Conservation (phyloP, 2,329 filamentous ascomycete species). For the Plectosphaerella cucumerina region DNA sequence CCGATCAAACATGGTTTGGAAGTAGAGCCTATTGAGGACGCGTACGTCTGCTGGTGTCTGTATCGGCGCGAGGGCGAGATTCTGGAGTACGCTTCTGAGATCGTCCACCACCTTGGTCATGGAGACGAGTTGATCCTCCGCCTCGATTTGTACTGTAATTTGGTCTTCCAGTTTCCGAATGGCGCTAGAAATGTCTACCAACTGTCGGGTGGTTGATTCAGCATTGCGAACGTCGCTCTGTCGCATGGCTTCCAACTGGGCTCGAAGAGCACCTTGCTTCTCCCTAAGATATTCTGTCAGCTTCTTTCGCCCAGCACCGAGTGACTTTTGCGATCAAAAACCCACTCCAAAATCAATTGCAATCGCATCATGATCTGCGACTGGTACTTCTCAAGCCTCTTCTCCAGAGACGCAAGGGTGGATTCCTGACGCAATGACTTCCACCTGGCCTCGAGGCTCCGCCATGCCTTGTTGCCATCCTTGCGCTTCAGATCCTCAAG, state of each 20-base stretch:
- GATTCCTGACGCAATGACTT: not conserved
- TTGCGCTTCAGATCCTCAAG: not conserved
- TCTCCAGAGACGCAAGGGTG: not conserved
- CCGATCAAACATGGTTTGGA: not conserved
- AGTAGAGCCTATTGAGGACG: not conserved
- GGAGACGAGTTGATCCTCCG: too few relatives aligned
- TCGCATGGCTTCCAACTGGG: not conserved
- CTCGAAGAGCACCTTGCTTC: not conserved
- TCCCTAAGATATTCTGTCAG: too few relatives aligned
- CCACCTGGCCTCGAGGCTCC: not conserved
- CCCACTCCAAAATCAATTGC: not conserved
- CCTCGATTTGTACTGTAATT: too few relatives aligned
- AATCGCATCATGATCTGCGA: conserved; percentile 2
- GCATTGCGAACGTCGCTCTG: not conserved
- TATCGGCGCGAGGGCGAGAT: too few relatives aligned
- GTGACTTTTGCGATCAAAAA: too few relatives aligned
- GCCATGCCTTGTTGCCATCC: conserved; percentile 1
- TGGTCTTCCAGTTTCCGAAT: not conserved
- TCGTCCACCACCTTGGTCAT: too few relatives aligned
- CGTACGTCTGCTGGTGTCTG: not conserved
- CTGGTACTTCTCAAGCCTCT: not conserved
- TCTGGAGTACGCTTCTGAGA: too few relatives aligned
- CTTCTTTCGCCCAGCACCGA: too few relatives aligned
- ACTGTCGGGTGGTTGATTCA: too few relatives aligned
- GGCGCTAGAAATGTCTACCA: too few relatives aligned